A percentile compares a stretch with the other conserved stretches of the same genome.
phyloP scores from a whole-genome alignment of 2,329 filamentous ascomycete genomes.

The Neophaeococcomyces mojaviensis region DNA sequence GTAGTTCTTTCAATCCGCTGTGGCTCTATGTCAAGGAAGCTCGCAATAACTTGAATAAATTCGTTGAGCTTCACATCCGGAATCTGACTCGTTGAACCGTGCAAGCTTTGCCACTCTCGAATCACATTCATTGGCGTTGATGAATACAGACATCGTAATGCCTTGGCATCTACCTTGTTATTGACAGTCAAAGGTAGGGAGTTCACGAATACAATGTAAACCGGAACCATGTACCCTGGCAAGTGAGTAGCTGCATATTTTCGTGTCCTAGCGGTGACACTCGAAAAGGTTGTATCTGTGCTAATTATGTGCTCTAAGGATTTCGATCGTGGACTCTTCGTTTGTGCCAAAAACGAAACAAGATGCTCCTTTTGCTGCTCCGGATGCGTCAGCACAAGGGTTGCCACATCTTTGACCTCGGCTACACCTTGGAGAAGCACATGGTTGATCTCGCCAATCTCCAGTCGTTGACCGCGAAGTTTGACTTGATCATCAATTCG shows the following conservation, averaged over 20 bases:
- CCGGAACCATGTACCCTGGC: slow-evolving; percentile 85
- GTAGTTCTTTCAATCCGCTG: slow-evolving; percentile 45
- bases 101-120: slow-evolving; percentile 42
- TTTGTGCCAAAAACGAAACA: slow-evolving; percentile 59
- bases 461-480: slow-evolving; percentile 76
- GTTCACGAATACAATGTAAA: slow-evolving; percentile 66
- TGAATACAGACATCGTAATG: slow-evolving; percentile 59
- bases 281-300: slow-evolving; percentile 30
- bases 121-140: slow-evolving; percentile 48
- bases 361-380: slow-evolving; percentile 73
- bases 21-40: slow-evolving; percentile 39
- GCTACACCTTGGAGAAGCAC: slow-evolving; percentile 58
- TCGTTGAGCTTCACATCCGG: neutral
- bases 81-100: slow-evolving; percentile 42
- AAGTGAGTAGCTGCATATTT: slow-evolving; percentile 61
- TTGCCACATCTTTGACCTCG: slow-evolving; percentile 62
- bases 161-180: slow-evolving; percentile 77
- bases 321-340: slow-evolving; percentile 16
- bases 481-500: slow-evolving; percentile 90
- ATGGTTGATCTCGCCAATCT: slow-evolving; percentile 86
- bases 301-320: slow-evolving; percentile 27
- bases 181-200: slow-evolving; percentile 75
- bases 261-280: slow-evolving; percentile 43
- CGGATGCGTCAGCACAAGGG: slow-evolving; percentile 64
- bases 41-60: slow-evolving; percentile 8